Base-by-base conservation (phyloP, 306 rosid species). In the Pyrus betulifolia region DNA sequence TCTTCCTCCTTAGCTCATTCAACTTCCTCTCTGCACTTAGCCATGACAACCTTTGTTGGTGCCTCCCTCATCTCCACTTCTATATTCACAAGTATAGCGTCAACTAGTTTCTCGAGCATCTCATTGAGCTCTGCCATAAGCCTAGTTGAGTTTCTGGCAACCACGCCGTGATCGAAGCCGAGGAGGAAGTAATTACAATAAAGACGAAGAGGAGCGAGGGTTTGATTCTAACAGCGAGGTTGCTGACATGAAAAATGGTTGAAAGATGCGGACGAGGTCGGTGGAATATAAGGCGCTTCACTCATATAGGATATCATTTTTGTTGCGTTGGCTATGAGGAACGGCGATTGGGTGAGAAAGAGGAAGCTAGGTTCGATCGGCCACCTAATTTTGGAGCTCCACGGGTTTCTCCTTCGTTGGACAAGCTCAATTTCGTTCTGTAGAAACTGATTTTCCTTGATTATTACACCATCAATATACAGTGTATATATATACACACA, bases 11-110 rank as follows among this genome's bases (percentile, higher is more conserved):
- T 38, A 5, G 3, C 21, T 18, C 45, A 89, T 14, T 30, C 57
- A 12, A 72, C 90, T 1, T 79, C 89, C 12, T 69, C 88, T 42
- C 80, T 89, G 42, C 94, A 89, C 70, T 63, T 91, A 57, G 97
- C 95, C 35, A 70, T 89, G 95, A 93, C 97, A 62, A 91, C 95
- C 25, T 77, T 89, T 0, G 84, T 89, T n/a, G 97, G 95, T 46
- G 91, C 95, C 71, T 91, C 93, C 0, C 79, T 91, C 77, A 86
- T 91, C 91, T 95, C 97, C 61, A 72, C 67, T 89, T 91, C 83
- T 91, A 85, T 89, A 86, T 89, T 78, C 97, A 91, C 88, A 91
- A 87, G 71, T 93, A 93, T 69, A 88, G 95, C 76, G 89, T 91
- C 71, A 93, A 91, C 60, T 90, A 91, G 17, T 89, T 91, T 59